Base-by-base conservation (phyloP, 495 filamentous ascomycete species). In the Trichoderma asperelloides region DNA sequence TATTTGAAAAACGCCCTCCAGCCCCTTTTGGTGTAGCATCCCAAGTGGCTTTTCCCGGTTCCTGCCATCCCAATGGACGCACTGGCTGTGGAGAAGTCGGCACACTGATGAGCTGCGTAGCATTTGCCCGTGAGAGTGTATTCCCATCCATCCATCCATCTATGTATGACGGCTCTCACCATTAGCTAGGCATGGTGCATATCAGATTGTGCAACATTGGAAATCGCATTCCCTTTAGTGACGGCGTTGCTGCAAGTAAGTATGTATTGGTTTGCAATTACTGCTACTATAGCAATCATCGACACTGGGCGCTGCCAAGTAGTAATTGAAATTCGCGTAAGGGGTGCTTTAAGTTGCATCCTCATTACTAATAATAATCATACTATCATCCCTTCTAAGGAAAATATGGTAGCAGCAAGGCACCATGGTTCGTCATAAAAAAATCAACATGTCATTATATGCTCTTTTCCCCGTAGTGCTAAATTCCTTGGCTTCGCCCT, bases 1-100 rank as follows among this genome's bases (percentile, higher is more conserved):
- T 60, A 60, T 28, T 60, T 60, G 27, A 13, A 60, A 60, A 60
- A 18, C 27, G 27, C 55, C 55, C 55, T 60, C 27, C 55, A 60
- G n/a, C 55, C n/a, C n/a, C n/a, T 60, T 28, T 27, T 30, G 27
- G 27, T 21, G 55, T 60, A 60, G 55, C 55, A 30, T 60, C 55
- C 27, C 16, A 60, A 30, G 55, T 60, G 23, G 55, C 55, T 28
- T 60, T 60, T 13, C 55, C 25, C 23, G 23, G 11, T 60, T 60
- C n/a, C 12, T 60, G 16, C 25, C 27, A 28, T 60, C 55, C 15
- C 11, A 33, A 28, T 11, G 55, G 11, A 27, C 12, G 25, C 4
- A 11, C 11, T 16, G 23, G 23, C 27, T 60, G 55, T 60, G 55
- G 55, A 25, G 55, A 60, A 60, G 11, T 18, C 8, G 12, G 23